Evolutionary conservation across 176 grass and related monocot genomes (phyloP), one percentile per base, ranked within the genome.

Genomic region (Zoysia pacifica): DNA sequence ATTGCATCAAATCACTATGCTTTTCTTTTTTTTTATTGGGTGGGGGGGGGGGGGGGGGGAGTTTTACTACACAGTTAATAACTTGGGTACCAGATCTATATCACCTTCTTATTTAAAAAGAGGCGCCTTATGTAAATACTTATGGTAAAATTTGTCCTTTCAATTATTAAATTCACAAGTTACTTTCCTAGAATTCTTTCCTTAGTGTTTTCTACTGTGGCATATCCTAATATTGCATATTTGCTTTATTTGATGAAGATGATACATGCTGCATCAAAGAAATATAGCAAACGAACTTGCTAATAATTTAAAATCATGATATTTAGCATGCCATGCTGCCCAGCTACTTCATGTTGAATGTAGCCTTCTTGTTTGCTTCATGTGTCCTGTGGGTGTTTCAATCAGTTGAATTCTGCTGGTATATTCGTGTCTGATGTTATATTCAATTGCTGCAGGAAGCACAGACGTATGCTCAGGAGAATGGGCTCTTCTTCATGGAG

Each of bases 401-500:
- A 2, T 53, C 9, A 66, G 36, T 78, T 66, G 14, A 13, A 53
- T n/a, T 79, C 12, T 50, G 47, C 73, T 43, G 28, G 64, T 76
- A 13, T 71, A 3, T 86, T 35, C 58, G 43, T 72, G 42, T 19
- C 49, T 14, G 16, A 70, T 18, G 40, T 59, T 61, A 6, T 20
- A 3, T 83, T 74, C 47, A 62, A 79, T 74, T 75, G 51, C 64
- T 77, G 76, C 74, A 97, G 93, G 93, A 97, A 87, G 93, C 88
- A 28, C 81, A 85, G 79, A 87, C 84, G 4, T 97, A 97, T 77
- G 93, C 93, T 3, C 83, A 97, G 77, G 93, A 97, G 65, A 97
- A 97, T 84, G 93, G 90, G 11, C 88, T 97, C 18, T 93, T 97
- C 74, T 97, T 97, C 80, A 91, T 97, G 88, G 93, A 97, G 86